Base-by-base conservation (phyloP, 176 grass and related monocot genomes). In the Avena eriantha region DNA sequence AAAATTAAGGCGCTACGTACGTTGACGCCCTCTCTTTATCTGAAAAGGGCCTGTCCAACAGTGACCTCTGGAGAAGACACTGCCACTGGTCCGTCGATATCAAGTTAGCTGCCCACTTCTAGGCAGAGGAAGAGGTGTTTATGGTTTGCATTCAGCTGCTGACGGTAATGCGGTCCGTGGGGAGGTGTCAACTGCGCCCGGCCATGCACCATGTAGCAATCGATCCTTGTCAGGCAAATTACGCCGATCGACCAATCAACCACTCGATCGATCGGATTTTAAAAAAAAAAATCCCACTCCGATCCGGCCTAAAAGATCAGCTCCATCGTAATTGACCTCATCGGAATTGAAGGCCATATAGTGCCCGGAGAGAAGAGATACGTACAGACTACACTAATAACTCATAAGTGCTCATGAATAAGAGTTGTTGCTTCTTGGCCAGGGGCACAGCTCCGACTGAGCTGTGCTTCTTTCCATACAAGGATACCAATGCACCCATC, bases 321-420 rank as follows among this genome's bases (percentile, higher is more conserved):
- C 85, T 41, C 39, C 6, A 5, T 84, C 81, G 85, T 84, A 91
- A 78, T 57, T 36, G 57, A 91, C 77, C 76, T 91, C 89, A 73
- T 71, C 21, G 68, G 18, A 84, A 87, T 75, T 84, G 26, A 87
- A 84, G 36, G 67, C 48, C 81, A 84, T 7, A 84, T 84, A 84
- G 76, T 91, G 68, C 83, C 90, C 77, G 21, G 86, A 82, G 86
- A 19, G 70, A 56, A 85, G 82, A 85, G 82, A 84, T 56, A 74
- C 69, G 53, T 66, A 74, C 60, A 64, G 15, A 34, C 0, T 76
- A 73, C 17, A 73, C 12, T 34, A 34, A 50, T 18, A 76, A 55
- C 46, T 76, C 73, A 53, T 81, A 75, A 78, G 73, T 82, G 72
- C 73, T 83, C 72, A 92, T 92, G 86, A 77, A 82, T 81, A 81